Base-by-base conservation (phyloP, 345 rosid species). In the Kandelia obovata region DNA sequence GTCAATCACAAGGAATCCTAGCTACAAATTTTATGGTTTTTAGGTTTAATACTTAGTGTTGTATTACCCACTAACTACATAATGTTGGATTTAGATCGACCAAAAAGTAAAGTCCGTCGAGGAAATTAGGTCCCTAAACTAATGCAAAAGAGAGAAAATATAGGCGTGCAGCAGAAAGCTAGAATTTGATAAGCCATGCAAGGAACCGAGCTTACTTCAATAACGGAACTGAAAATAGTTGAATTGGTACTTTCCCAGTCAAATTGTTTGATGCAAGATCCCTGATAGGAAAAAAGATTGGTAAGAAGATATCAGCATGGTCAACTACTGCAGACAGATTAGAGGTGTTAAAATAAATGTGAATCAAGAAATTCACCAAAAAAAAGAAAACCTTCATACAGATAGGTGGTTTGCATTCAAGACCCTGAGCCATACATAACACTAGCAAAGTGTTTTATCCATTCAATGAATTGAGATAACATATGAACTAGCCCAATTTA, bases 211-310 rank as follows among this genome's bases (percentile, higher is more conserved):
- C 61, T 82, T 85, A 93, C 98, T 93, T 87, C 82, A 90, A 89
- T 53, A 72, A 80, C 31, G 88, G 86, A 61, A 85, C 75, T 9
- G 88, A 81, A 73, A 88, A 87, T 55, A 93, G 84, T 35, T 73
- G 79, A 47, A 32, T 10, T 5, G 97, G 97, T 77, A 93, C 78
- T 77, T 66, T 81, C 75, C 98, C 98, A 0, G 70, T 78, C 72
- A 91, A 65, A 62, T 85, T 75, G 69, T 89, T 93, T 21, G 85
- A 82, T 49, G 98, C 91, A 68, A 93, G 80, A 80, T 93, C 98
- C 81, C 98, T 91, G 86, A 46, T 31, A 75, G 53, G 53, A 37
- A 59, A 74, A 61, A 32, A 7, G 64, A 71, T 43, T 35, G 7
- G 11, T 62, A 47, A 72, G 43, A 58, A 21, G 52, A 65, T 30